Conservation (phyloP, 192 early-diverging fungal species). For the Backusella tuberculispora region DNA sequence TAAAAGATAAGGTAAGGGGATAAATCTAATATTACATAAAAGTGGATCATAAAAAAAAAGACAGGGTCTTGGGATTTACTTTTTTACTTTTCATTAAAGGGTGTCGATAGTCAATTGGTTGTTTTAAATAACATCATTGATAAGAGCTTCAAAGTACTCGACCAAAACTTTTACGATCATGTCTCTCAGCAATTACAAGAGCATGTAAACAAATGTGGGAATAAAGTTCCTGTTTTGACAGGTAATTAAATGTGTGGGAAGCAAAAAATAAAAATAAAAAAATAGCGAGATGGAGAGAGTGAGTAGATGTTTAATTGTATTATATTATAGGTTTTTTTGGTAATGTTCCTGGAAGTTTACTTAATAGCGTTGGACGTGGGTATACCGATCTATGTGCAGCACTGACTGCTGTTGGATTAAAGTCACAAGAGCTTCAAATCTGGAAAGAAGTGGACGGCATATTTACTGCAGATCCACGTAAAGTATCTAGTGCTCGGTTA, state of each 20-base stretch:
- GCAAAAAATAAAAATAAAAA: not conserved
- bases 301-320: not conserved
- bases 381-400: slow-evolving; percentile 95
- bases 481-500: slow-evolving; percentile 75
- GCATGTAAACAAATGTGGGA: slow-evolving; percentile 59
- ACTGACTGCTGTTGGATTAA: slow-evolving; percentile 77
- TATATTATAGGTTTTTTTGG: slow-evolving; percentile 74
- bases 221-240: slow-evolving; percentile 89
- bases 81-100: slow-evolving; percentile 42
- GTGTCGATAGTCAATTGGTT: slow-evolving; percentile 83
- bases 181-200: slow-evolving; percentile 70
- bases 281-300: not conserved
- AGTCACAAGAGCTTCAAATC: slow-evolving; percentile 85
- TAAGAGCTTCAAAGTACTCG: slow-evolving; percentile 80
- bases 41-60: not conserved
- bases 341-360: slow-evolving; percentile 82
- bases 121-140: slow-evolving; percentile 87
- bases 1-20: slow-evolving; percentile 62
- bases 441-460: slow-evolving; percentile 98
- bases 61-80: not conserved
- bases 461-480: slow-evolving; percentile 95
- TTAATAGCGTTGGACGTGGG: slow-evolving; percentile 87
- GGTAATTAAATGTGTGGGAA: slow-evolving; percentile 40
- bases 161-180: slow-evolving; percentile 98
- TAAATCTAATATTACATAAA: not conserved